These are phyloP conservation scores for Backusella tuberculispora DNA, from an alignment of 192 early-diverging fungal genomes.

Conservation along the genomic window DNA sequence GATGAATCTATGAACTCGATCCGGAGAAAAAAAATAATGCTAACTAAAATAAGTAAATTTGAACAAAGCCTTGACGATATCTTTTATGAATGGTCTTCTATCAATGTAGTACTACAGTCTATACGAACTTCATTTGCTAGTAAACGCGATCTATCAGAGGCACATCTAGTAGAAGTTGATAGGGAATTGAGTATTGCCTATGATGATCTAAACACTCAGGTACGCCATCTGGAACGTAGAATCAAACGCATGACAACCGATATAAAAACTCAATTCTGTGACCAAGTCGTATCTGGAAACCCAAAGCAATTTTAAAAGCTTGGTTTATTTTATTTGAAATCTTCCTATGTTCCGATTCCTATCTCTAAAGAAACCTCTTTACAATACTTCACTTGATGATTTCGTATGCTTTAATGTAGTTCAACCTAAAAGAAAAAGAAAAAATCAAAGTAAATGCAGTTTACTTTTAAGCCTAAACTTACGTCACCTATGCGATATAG, in stretches of 20 bases:
- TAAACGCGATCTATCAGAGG: slow-evolving; percentile 5
- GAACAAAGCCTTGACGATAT: slow-evolving; percentile 28
- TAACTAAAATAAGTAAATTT: not conserved
- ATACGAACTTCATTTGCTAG: slow-evolving; percentile 25
- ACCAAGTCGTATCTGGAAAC: not conserved
- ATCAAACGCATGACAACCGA: slow-evolving; percentile 27
- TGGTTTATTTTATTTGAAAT: not conserved
- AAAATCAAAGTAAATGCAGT: not conserved
- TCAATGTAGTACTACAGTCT: slow-evolving; percentile 33
- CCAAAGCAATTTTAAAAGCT: not conserved
- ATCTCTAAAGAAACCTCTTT: not conserved
- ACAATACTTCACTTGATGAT: not conserved
- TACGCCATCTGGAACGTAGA: slow-evolving; percentile 35
- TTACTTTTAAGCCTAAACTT: not conserved
- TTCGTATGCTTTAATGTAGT: not conserved
- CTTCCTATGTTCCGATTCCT: not conserved
- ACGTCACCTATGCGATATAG: not conserved
- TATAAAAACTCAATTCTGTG: slow-evolving; percentile 16
- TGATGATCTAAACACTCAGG: slow-evolving; percentile 34
- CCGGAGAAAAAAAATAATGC: not conserved
- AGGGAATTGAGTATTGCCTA: slow-evolving; percentile 38
- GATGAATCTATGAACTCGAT: not conserved
- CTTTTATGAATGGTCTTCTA: slow-evolving; percentile 32
- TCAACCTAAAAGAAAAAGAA: not conserved
- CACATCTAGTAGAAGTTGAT: slow-evolving; percentile 36